Base-by-base conservation (phyloP, 179 eudicot genomes). In the Amaranthus tricolor region DNA sequence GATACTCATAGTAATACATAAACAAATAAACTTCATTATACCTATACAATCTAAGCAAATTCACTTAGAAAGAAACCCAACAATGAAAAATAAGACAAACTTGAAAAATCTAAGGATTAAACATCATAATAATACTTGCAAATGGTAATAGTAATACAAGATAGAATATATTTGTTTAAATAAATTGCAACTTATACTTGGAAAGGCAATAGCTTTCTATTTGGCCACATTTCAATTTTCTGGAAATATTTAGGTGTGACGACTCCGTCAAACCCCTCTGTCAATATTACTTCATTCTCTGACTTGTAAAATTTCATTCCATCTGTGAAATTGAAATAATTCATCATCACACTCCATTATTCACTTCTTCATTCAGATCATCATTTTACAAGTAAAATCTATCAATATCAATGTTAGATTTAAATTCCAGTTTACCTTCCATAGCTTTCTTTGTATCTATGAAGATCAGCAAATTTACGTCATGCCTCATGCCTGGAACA, bases 271-370 rank as follows among this genome's bases (percentile, higher is more conserved):
- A 95, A 89, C 47, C 98, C 98, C 83, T 95, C 99, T 2, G 99
- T 91, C 76, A 95, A 82, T 59, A 95, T 84, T 74, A 95, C 99
- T 81, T 79, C 83, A 79, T 95, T 93, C 49, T 95, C 98, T 3
- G 98, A 93, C 51, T 91, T 84, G 79, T 89, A 95, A 52, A 95
- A 84, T 88, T 93, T 93, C 92, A 95, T 83, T 77, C 96, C 99
- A 72, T 91, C 99, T 94, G 90, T 73, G 54, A 72, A 17, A 45
- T 31, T 19, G 9, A 76, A 44, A 72, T 40, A 56, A 14, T 15
- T 15, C 9, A 15, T 31, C 3, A 31, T 31, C 40, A 31, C 40
- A 31, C n/a, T n/a, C n/a, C n/a, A n/a, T n/a, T n/a, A n/a, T n/a
- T n/a, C n/a, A n/a, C n/a, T n/a, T n/a, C n/a, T n/a, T n/a, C n/a